These are phyloP conservation scores for Aciculoconidium aculeatum DNA, from an alignment of 805 yeast species.

Conservation along the genomic window DNA sequence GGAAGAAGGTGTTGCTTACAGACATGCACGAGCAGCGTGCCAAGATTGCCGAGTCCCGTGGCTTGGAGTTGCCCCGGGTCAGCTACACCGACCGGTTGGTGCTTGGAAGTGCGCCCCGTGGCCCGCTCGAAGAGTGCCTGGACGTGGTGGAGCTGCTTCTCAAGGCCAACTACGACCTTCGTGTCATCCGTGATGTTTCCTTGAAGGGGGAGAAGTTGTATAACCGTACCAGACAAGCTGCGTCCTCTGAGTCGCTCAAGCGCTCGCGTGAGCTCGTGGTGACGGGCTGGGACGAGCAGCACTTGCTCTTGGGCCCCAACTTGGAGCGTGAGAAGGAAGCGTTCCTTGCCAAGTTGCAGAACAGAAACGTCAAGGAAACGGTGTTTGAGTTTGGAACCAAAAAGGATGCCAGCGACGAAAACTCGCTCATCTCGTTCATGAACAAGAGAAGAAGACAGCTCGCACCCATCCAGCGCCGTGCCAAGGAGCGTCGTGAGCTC, in stretches of 20 bases:
- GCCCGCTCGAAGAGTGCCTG: slow-evolving; percentile 59
- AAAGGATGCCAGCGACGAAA: slow-evolving; percentile 44
- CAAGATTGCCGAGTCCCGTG: slow-evolving; percentile 43
- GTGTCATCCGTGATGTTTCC: slow-evolving; percentile 63
- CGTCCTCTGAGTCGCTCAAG: slow-evolving; percentile 80
- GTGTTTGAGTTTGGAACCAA: slow-evolving; percentile 76
- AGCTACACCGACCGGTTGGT: slow-evolving; percentile 73
- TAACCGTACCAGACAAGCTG: slow-evolving; percentile 77
- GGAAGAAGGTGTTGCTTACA: slow-evolving; percentile 69
- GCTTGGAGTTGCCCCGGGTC: slow-evolving; percentile 46
- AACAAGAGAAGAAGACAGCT: slow-evolving; percentile 76
- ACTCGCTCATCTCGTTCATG: slow-evolving; percentile 77
- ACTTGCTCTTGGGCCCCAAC: slow-evolving; percentile 72
- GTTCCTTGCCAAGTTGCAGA: slow-evolving; percentile 65
- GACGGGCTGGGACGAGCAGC: slow-evolving; percentile 87
- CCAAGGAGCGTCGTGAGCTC: slow-evolving; percentile 61
- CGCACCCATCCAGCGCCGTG: slow-evolving; percentile 80
- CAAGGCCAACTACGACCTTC: slow-evolving; percentile 61
- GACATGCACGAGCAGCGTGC: slow-evolving; percentile 61
- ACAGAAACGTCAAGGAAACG: slow-evolving; percentile 75
- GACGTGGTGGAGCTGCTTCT: slow-evolving; percentile 66
- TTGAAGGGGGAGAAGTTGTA: slow-evolving; percentile 84
- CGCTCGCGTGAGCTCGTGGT: slow-evolving; percentile 72
- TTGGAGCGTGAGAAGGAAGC: slow-evolving; percentile 65
- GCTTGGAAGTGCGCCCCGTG: slow-evolving; percentile 77